Base-by-base conservation (phyloP, 225 moss, liverwort and hornwort genomes). In the Marchantia paleacea region DNA sequence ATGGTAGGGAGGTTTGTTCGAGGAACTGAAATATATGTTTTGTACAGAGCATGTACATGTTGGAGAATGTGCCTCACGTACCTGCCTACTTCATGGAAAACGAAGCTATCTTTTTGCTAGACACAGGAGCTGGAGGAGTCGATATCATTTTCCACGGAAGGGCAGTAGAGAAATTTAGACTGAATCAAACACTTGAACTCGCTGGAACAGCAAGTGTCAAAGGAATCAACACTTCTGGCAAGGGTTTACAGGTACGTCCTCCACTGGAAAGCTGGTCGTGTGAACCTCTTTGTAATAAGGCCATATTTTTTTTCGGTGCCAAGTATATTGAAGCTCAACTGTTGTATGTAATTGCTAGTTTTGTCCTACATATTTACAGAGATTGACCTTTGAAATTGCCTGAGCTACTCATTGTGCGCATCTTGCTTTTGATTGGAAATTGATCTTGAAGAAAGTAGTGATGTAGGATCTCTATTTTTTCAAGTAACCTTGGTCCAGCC, bases 51-150 rank as follows among this genome's bases (percentile, higher is more conserved):
- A 82, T 97, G 86, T 85, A 73, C 69, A 78, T 97, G 72, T 75
- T 95, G 79, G 97, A 93, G 81, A 95, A 88, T 74, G 89, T 97
- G 63, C 97, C 95, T 10, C 93, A 93, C 78, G 86, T 90, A 6
- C 82, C 87, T 78, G 97, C 93, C 52, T 89, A 81, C 52, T 95
- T 97, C 74, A 85, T 91, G 58, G 89, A 84, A 58, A 84, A 75
- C 30, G 89, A 89, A 69, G 93, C 89, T 52, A 84, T 92, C 10
- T 92, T 95, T 76, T 70, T 97, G 79, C 72, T 97, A 3, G 97
- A 97, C 75, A 92, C 91, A 13, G 97, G 97, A 76, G 97, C 97
- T 72, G 97, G 95, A 77, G 97, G 95, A 64, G 90, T 91, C 16
- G 93, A 95, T 53, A 85, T 93, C 75, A 92, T 95, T 68, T 93